These are phyloP conservation scores for Silene conica DNA, from an alignment of 148 eudicot species.

Conservation along the genomic window DNA sequence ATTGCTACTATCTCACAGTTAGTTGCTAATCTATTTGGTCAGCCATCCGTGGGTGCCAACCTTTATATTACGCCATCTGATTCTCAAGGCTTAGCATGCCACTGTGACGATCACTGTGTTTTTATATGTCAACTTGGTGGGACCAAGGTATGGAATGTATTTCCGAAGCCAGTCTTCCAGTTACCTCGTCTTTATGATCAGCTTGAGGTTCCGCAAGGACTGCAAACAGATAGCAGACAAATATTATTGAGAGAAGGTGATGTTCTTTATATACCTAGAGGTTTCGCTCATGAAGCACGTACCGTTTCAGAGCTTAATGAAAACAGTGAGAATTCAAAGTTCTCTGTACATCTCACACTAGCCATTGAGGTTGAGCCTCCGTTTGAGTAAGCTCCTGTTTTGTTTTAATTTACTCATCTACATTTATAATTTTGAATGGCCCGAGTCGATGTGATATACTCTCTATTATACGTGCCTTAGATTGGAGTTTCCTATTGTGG, in stretches of 20 bases:
- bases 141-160: constrained; percentile 60
- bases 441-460: neutral
- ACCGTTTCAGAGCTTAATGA: constrained; percentile 37
- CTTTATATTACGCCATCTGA: constrained; percentile 75
- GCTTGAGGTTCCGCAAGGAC: constrained; percentile 27
- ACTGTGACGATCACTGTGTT: constrained; percentile 91
- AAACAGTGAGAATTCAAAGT: constrained; percentile 20
- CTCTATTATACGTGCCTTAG: neutral
- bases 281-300: constrained; percentile 75
- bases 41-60: constrained; percentile 82
- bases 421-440: neutral
- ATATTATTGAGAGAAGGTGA: constrained; percentile 71
- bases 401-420: neutral
- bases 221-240: constrained; percentile 28
- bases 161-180: constrained; percentile 28
- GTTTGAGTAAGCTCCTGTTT: constrained; percentile 65
- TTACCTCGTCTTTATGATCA: constrained; percentile 76
- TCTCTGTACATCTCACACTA: constrained; percentile 79
- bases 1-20: constrained; percentile 53
- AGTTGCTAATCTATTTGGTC: constrained; percentile 71
- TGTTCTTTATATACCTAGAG: constrained; percentile 85
- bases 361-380: constrained; percentile 87
- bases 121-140: constrained; percentile 78
- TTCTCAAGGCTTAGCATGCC: constrained; percentile 87
- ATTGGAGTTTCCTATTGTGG: neutral